Base-by-base conservation (phyloP, 768 basidiomycete species). In the Boletus pseudopeckii region DNA sequence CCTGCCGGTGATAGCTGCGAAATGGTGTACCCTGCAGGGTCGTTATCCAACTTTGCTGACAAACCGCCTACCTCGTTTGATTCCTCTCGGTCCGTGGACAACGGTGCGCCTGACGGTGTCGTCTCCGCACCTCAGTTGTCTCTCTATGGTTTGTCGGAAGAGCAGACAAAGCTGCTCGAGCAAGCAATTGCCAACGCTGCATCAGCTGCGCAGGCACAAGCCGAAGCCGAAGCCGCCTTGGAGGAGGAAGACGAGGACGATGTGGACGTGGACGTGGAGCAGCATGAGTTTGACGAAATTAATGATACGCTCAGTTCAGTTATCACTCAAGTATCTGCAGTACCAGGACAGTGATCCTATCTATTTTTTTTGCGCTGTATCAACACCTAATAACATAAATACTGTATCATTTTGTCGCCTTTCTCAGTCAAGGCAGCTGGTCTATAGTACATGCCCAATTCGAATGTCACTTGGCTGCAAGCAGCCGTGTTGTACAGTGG, bases 101-200 rank as follows among this genome's bases (percentile, higher is more conserved):
- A 54, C 22, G 59, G 38, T 39, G 41, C 20, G 20, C 46, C 50
- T 13, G 53, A 57, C 14, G 51, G 49, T 17, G 34, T 34, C n/a
- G 33, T 46, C 4, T 14, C 64, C 11, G 50, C 61, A n/a, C 57
- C 80, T 22, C 75, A 82, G 1, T 60, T 88, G 46, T 85, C 86
- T 4, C 75, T 84, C 64, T 85, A 86, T 49, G 87, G 86, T 32
- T 73, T 90, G 39, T 88, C 87, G 1, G 84, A 84, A 45, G 86
- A 88, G 57, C 88, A 90, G 67, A 77, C 85, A 5, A 79, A 76
- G 54, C 67, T 86, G 57, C 72, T 90, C 15, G 86, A 89, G 64
- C 78, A 83, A 56, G 88, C 88, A 0, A 88, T 90, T 45, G 83
- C 85, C 26, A 86, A 77, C 60, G 88, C 88, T 1, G 84, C 88